These are phyloP conservation scores for Nakazawaea populi DNA, from an alignment of 805 yeast genomes.

Conservation along the genomic window DNA sequence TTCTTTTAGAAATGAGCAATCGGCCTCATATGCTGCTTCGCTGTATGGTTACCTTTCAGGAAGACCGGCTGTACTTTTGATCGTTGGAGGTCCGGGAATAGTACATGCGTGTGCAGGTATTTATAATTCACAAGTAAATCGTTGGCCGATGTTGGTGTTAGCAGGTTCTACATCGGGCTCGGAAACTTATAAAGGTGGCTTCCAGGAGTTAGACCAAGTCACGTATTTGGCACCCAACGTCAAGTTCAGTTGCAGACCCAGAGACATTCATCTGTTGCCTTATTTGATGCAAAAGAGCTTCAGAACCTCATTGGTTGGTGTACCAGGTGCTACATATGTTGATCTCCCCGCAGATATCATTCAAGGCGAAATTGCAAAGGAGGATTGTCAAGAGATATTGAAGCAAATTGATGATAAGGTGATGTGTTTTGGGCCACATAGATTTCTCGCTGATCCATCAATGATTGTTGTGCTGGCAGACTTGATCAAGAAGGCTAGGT, in stretches of 20 bases:
- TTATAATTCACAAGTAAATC: slow-evolving; percentile 54
- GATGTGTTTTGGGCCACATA: slow-evolving; percentile 21
- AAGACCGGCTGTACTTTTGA: slow-evolving; percentile 59
- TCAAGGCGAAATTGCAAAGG: slow-evolving; percentile 21
- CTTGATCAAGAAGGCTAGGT: slow-evolving; percentile 27
- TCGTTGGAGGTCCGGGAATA: slow-evolving; percentile 75
- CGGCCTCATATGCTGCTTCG: slow-evolving; percentile 74
- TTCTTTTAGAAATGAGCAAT: slow-evolving; percentile 64
- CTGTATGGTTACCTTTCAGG: slow-evolving; percentile 62
- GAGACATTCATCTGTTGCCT: slow-evolving; percentile 28
- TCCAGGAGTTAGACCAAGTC: slow-evolving; percentile 68
- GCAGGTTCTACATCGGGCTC: slow-evolving; percentile 55
- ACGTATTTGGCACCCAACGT: slow-evolving; percentile 39
- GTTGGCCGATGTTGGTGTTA: slow-evolving; percentile 59
- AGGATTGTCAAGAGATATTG: slow-evolving; percentile 14
- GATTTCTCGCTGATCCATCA: slow-evolving; percentile 27
- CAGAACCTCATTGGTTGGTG: slow-evolving; percentile 37
- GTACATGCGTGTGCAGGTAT: slow-evolving; percentile 64
- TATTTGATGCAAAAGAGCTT: slow-evolving; percentile 39
- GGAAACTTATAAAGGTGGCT: slow-evolving; percentile 53
- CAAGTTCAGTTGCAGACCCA: slow-evolving; percentile 45
- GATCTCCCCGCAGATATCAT: slow-evolving; percentile 63
- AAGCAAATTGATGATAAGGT: slow-evolving; percentile 5
- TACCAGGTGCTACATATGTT: slow-evolving; percentile 57
- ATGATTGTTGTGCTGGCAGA: slow-evolving; percentile 30